Conservation (phyloP, 805 yeast species). For the Kuraishia hungarica region DNA sequence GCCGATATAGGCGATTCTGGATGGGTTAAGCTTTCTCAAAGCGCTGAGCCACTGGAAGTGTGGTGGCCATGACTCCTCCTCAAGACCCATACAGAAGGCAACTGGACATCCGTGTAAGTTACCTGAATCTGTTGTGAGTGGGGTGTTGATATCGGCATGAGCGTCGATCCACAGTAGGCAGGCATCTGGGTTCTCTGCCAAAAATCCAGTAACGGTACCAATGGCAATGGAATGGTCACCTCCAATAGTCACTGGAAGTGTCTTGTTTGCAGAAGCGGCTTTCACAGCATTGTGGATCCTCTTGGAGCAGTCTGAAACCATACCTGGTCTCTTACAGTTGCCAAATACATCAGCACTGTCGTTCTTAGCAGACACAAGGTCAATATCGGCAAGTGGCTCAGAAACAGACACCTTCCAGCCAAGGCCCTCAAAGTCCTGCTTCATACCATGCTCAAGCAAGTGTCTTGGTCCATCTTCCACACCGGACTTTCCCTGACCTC, state of each 20-base stretch:
- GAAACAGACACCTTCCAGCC: slow-evolving; percentile 61
- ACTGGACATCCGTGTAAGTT: slow-evolving; percentile 97
- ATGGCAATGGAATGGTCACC: slow-evolving; percentile 97
- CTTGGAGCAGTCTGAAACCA: slow-evolving; percentile 69
- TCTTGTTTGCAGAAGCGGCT: slow-evolving; percentile 34
- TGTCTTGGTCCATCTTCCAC: slow-evolving; percentile 92
- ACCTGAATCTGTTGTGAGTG: slow-evolving; percentile 75
- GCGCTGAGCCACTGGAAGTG: slow-evolving; percentile 58
- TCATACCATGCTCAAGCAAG: slow-evolving; percentile 64
- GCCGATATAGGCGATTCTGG: slow-evolving; percentile 85
- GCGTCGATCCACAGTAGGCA: slow-evolving; percentile 96
- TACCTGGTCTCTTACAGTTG: slow-evolving; percentile 60
- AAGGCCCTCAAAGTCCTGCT: slow-evolving; percentile 48
- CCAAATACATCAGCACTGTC: slow-evolving; percentile 41
- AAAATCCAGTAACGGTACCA: slow-evolving; percentile 82
- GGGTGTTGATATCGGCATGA: slow-evolving; percentile 94
- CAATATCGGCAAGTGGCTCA: slow-evolving; percentile 44
- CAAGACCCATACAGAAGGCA: slow-evolving; percentile 80
- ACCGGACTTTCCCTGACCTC: slow-evolving; percentile 92
- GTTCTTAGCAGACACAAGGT: slow-evolving; percentile 33
- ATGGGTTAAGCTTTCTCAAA: slow-evolving; percentile 58
- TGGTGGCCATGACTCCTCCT: slow-evolving; percentile 56
- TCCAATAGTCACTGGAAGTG: slow-evolving; percentile 79
- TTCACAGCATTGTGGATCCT: slow-evolving; percentile 54
- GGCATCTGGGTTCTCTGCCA: slow-evolving; percentile 74